These are phyloP conservation scores for Epicoccum nigrum DNA, from an alignment of 2,329 filamentous ascomycete genomes.

Conservation along the genomic window DNA sequence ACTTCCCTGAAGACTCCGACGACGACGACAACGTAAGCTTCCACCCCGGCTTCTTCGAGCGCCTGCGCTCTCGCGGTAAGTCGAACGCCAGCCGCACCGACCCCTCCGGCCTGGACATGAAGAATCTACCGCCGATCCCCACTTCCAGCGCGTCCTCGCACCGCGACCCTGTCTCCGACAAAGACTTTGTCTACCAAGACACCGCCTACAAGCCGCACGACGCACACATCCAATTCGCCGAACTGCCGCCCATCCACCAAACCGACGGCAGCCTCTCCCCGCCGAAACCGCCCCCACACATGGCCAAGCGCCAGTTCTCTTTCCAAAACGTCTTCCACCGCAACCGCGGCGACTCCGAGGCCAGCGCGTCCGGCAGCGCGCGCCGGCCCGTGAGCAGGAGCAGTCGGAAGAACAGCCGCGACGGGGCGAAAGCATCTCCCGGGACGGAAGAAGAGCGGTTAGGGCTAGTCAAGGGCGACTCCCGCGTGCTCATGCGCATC, in stretches of 20 bases:
- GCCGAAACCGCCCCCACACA: constrained; percentile 64
- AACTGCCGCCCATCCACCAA: constrained; percentile 36
- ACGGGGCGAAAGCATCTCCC: constrained; percentile 49
- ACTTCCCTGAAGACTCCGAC: constrained; percentile 69
- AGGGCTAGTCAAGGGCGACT: constrained; percentile 81
- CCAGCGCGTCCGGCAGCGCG: constrained; percentile 24
- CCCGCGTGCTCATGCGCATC: constrained; percentile 40
- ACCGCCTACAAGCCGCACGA: constrained; percentile 53
- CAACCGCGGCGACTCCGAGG: constrained; percentile 37
- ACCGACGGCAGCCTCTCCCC: constrained; percentile 55
- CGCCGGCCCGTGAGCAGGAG: constrained; percentile 34
- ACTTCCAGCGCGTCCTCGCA: constrained; percentile 30
- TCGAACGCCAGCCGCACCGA: constrained; percentile 36
- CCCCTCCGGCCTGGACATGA: constrained; percentile 28
- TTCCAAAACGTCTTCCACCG: constrained; percentile 85
- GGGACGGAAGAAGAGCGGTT: constrained; percentile 79
- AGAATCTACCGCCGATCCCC: constrained; percentile 29
- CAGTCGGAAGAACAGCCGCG: constrained; percentile 43
- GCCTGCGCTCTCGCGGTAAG: constrained; percentile 44
- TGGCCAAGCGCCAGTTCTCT: constrained; percentile 78
- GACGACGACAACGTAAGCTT: constrained; percentile 44
- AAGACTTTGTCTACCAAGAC: constrained; percentile 57
- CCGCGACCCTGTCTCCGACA: constrained; percentile 44
- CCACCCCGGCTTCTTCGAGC: constrained; percentile 57
- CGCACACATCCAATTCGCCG: constrained; percentile 53